Evolutionary conservation across 495 filamentous ascomycete species (phyloP).

Genomic region (Aspergillus ellipticus): DNA sequence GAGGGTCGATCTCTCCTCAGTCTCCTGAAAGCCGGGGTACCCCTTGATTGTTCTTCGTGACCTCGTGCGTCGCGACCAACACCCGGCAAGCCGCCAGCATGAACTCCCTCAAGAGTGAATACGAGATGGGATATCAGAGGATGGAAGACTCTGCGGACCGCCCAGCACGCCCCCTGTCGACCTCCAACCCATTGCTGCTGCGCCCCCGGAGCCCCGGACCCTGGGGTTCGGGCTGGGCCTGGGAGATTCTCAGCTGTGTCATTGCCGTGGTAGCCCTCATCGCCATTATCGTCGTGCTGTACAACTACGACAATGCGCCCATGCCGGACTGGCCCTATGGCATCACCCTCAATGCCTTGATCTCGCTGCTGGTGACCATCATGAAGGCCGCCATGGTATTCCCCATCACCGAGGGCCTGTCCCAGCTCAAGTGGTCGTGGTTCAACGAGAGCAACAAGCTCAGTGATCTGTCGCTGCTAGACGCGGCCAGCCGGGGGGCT

Average conservation of each 20-base stretch:
- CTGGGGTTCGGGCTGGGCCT: conserved; percentile 26
- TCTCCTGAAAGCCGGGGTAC: neutral
- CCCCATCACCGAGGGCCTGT: conserved; percentile 35
- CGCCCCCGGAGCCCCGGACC: conserved; percentile 16
- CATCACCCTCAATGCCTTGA: conserved; percentile 45
- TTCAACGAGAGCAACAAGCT: conserved; percentile 38
- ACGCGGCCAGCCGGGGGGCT: conserved; percentile 38
- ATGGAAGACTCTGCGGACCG: conserved; percentile 11
- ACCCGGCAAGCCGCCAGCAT: conserved; percentile 7
- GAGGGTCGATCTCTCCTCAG: neutral
- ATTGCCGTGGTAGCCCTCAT: conserved; percentile 21
- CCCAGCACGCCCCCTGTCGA: conserved; percentile 15
- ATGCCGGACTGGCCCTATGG: conserved; percentile 41
- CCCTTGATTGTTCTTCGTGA: neutral
- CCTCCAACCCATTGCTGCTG: conserved; percentile 7
- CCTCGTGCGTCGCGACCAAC: neutral
- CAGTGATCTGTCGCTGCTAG: conserved; percentile 39
- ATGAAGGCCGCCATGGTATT: conserved; percentile 41
- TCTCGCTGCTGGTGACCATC: conserved; percentile 42
- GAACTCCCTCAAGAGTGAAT: conserved; percentile 18
- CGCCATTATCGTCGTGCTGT: conserved; percentile 30
- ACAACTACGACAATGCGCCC: conserved; percentile 34
- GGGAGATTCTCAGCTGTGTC: conserved; percentile 24
- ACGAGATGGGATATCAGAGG: conserved; percentile 17
- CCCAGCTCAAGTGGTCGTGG: conserved; percentile 50